These are phyloP conservation scores for Hortiboletus flavorubellus DNA, from an alignment of 768 basidiomycete species.

Conservation along the genomic window DNA sequence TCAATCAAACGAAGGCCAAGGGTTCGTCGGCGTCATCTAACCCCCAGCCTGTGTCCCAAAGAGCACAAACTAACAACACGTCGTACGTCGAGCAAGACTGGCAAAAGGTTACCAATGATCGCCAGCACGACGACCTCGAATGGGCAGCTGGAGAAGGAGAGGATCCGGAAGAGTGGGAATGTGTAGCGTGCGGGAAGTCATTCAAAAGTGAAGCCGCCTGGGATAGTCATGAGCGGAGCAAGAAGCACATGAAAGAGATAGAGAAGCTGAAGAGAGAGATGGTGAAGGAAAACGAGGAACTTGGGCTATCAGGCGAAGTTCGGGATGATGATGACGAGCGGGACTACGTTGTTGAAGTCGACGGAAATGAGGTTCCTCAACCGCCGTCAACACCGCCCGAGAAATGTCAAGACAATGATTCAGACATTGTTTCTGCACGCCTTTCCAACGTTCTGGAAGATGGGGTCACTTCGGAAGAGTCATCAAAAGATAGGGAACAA, in stretches of 20 bases:
- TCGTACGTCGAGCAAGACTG: constrained; percentile 84
- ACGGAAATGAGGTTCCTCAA: constrained; percentile 5
- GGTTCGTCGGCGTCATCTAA: constrained; percentile 31
- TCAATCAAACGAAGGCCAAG: constrained; percentile 29
- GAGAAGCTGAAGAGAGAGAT: constrained; percentile 76
- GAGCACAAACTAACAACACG: constrained; percentile 24
- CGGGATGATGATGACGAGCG: constrained; percentile 20
- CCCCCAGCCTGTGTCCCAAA: constrained; percentile 26
- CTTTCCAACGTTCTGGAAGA: constrained; percentile 5
- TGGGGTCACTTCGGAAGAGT: constrained; percentile 1
- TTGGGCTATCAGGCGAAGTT: constrained; percentile 48
- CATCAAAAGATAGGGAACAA: constrained; percentile 4
- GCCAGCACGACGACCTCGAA: constrained; percentile 52
- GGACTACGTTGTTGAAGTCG: constrained; percentile 11
- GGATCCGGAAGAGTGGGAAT: constrained; percentile 84
- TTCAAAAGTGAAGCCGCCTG: constrained; percentile 93
- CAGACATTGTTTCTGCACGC: background rate
- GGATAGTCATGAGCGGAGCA: constrained; percentile 94
- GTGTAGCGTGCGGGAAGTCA: constrained; percentile 88
- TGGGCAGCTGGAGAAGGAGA: constrained; percentile 73
- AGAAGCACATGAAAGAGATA: constrained; percentile 89
- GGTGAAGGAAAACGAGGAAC: constrained; percentile 64
- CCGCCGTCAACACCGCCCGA: constrained; percentile 16
- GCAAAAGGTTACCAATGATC: constrained; percentile 59
- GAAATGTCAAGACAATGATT: constrained; percentile 1